These are phyloP conservation scores for Naganishia sp. DNA, from an alignment of 1,284 basidiomycete species.

Conservation along the genomic window DNA sequence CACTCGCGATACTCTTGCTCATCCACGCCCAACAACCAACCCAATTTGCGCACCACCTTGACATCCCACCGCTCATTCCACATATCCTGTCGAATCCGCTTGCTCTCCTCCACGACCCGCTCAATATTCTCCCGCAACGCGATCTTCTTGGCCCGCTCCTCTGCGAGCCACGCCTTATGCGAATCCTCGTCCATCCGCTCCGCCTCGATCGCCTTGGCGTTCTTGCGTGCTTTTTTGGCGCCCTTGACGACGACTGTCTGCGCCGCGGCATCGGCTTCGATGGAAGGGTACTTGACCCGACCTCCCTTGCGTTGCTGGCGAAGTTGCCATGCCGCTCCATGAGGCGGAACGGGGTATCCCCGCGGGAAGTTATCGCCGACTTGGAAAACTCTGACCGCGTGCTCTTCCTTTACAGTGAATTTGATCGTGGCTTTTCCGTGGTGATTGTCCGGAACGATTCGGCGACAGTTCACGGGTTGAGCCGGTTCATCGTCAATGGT, in stretches of 20 bases:
- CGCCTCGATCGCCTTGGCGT: constrained; percentile 20
- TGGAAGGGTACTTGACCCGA: not conserved
- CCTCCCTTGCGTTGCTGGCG: constrained; percentile 6
- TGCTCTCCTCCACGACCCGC: not conserved
- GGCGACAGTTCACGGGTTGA: constrained; percentile 48
- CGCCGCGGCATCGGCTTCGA: not conserved
- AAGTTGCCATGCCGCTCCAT: constrained; percentile 13
- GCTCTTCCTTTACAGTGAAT: not conserved
- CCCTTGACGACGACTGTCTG: constrained; percentile 6
- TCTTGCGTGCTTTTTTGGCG: constrained; percentile 12
- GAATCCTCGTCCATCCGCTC: constrained; percentile 16
- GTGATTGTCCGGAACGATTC: constrained; percentile 44
- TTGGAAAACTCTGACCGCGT: not conserved
- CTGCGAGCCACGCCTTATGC: constrained; percentile 21
- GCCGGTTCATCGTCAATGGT: constrained; percentile 42
- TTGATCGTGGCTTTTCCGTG: not conserved
- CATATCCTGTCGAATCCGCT: constrained; percentile 5
- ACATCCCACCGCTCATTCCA: constrained; percentile 24
- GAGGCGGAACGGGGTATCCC: constrained; percentile 12
- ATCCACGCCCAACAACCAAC: constrained; percentile 17
- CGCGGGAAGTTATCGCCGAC: constrained; percentile 5
- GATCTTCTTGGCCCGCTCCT: constrained; percentile 19
- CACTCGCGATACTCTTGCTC: constrained; percentile 21
- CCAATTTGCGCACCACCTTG: constrained; percentile 2
- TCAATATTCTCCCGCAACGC: constrained; percentile 15